Evolutionary conservation across 805 yeast genomes (phyloP).

Genomic region (Scheffersomyces coipomensis): DNA sequence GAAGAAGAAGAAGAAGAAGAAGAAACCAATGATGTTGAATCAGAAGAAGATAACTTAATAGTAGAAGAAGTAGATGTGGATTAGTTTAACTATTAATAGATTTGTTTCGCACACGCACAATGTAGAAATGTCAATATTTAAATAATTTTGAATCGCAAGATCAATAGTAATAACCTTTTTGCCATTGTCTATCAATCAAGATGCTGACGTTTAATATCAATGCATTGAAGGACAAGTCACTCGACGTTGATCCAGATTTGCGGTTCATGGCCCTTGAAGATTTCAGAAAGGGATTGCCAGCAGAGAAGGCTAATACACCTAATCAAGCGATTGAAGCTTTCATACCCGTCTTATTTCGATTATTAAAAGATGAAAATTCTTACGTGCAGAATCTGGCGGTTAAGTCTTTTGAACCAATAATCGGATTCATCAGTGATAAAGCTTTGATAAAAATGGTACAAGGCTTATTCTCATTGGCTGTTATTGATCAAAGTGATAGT

Average conservation of each 20-base stretch:
- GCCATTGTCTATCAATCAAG: neutral
- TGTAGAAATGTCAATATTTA: neutral
- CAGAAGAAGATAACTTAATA: constrained; percentile 27
- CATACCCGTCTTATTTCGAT: constrained; percentile 37
- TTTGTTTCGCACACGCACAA: neutral
- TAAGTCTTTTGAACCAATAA: constrained; percentile 49
- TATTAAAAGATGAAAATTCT: constrained; percentile 59
- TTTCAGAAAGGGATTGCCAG: constrained; percentile 45
- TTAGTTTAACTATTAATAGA: neutral
- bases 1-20: constrained; percentile 31
- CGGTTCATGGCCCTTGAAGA: constrained; percentile 86
- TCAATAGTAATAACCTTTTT: neutral
- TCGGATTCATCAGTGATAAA: constrained; percentile 34
- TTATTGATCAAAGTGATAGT: constrained; percentile 14
- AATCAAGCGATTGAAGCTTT: constrained; percentile 27
- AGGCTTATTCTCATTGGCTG: constrained; percentile 20
- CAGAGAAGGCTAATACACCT: constrained; percentile 17
- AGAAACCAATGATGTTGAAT: constrained; percentile 7
- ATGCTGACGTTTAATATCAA: constrained; percentile 26
- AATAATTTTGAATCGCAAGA: neutral
- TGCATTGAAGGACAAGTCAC: constrained; percentile 42
- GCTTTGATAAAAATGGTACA: constrained; percentile 27
- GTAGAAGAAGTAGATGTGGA: constrained; percentile 44
- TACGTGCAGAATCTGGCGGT: constrained; percentile 78
- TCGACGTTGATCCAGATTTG: constrained; percentile 75